A percentile compares a stretch with the other conserved stretches of the same genome.
These are phyloP conservation scores for Puccinia novopanici DNA, from an alignment of 1,284 basidiomycete species.

Conservation along the genomic window DNA sequence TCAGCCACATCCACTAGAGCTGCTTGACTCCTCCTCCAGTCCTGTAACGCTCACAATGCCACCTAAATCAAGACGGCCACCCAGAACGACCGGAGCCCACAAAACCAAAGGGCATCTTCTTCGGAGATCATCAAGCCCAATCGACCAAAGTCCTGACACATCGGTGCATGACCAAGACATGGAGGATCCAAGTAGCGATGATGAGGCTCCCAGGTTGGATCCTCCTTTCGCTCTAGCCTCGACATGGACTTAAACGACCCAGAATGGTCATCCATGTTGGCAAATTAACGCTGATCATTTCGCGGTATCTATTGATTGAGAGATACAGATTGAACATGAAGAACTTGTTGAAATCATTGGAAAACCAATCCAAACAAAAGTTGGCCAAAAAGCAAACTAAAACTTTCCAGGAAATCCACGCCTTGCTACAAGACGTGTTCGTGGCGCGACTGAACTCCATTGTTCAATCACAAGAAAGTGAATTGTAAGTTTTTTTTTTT, in stretches of 20 bases:
- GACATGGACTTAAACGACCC: not conserved
- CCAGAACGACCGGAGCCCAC: not conserved
- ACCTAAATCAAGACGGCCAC: slow-evolving; percentile 19
- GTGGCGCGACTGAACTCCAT: slow-evolving; percentile 11
- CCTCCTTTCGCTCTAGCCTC: not conserved
- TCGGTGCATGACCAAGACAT: slow-evolving; percentile 6
- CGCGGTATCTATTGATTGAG: not conserved
- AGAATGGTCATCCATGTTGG: not conserved
- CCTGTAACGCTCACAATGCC: slow-evolving; percentile 1
- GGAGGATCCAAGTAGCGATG: slow-evolving; percentile 12
- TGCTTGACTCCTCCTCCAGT: not conserved
- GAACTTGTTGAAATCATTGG: slow-evolving; percentile 24
- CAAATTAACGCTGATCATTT: not conserved
- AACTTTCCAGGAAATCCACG: slow-evolving; percentile 21
- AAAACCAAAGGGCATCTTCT: not conserved
- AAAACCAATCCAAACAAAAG: slow-evolving; percentile 36
- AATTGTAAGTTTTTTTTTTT: slow-evolving; percentile 17
- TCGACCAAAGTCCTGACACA: not conserved
- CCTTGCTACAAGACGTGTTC: not conserved
- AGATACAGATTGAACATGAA: slow-evolving; percentile 13
- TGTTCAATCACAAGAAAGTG: slow-evolving; percentile 20
- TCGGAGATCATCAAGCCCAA: not conserved
- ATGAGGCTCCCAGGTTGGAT: slow-evolving; percentile 25
- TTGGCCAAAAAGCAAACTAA: slow-evolving; percentile 32
- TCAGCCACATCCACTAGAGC: not conserved